Evolutionary conservation across 2,329 filamentous ascomycete species (phyloP).

Genomic region (Grosmannia huntii): DNA sequence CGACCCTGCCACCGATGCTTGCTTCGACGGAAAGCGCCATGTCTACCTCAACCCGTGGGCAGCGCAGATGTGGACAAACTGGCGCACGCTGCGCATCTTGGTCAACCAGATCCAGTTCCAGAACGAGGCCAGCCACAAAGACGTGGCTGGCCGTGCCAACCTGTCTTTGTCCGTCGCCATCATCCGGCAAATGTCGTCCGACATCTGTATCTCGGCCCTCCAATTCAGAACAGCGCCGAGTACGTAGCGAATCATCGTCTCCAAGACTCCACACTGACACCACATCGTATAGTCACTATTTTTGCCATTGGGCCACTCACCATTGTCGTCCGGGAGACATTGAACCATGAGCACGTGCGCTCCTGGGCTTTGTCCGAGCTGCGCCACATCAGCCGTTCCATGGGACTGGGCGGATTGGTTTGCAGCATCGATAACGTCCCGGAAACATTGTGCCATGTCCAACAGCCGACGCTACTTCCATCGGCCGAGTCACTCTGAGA

Average conservation of each 20-base stretch:
- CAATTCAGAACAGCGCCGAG: neutral
- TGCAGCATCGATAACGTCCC: no score
- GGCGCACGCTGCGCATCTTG: neutral
- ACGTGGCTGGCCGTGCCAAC: no score
- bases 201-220: neutral
- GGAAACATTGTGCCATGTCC: no score
- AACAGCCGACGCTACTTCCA: neutral
- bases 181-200: neutral
- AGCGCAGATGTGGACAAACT: neutral
- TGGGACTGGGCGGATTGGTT: neutral
- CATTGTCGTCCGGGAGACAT: neutral
- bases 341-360: neutral
- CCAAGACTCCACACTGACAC: neutral
- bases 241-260: neutral
- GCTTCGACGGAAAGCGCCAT: neutral
- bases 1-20: neutral
- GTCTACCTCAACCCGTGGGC: neutral
- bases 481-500: no score
- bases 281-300: neutral
- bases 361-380: neutral
- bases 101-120: neutral
- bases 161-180: neutral
- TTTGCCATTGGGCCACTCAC: neutral
- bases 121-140: neutral
- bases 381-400: neutral